Evolutionary conservation across 192 early-diverging fungal genomes (phyloP), one percentile per base, ranked within the genome.

Genomic region (Phlyctochytrium planicorne): DNA sequence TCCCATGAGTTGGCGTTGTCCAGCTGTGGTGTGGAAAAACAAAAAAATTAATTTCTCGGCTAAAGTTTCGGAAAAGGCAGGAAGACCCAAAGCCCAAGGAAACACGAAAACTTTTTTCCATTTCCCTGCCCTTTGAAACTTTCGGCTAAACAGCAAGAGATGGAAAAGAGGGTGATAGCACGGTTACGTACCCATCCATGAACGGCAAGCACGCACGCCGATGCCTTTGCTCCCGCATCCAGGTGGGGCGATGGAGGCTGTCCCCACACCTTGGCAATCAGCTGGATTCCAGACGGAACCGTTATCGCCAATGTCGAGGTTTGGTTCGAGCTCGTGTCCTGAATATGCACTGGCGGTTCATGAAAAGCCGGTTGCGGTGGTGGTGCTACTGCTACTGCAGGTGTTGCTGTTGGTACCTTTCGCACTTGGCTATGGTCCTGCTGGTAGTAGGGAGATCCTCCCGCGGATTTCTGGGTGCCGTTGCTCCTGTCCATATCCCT

Each of bases 1-100:
- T 72, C 74, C 25, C 66, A 76, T 35, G 55, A 59, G 36, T 34
- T 47, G 2, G 74, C 69, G 55, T 76, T 76, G 60, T 76, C 74
- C 59, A 76, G 57, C 68, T n/a, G n/a, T n/a, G n/a, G 31, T 62
- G n/a, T 56, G 53, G 57, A 62, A 56, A 2, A 66, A n/a, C n/a
- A n/a, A n/a, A n/a, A n/a, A n/a, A n/a, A n/a, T n/a, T n/a, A n/a
- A n/a, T n/a, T n/a, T n/a, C n/a, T n/a, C n/a, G n/a, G n/a, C n/a
- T n/a, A n/a, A n/a, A n/a, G n/a, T n/a, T n/a, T n/a, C n/a, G n/a
- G n/a, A n/a, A n/a, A n/a, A n/a, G n/a, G n/a, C n/a, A n/a, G n/a
- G n/a, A n/a, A n/a, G n/a, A n/a, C n/a, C n/a, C n/a, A n/a, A n/a
- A n/a, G n/a, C n/a, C n/a, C n/a, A n/a, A n/a, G n/a, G n/a, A n/a